Conservation (phyloP, 2,329 filamentous ascomycete genomes). For the Nemania serpens region DNA sequence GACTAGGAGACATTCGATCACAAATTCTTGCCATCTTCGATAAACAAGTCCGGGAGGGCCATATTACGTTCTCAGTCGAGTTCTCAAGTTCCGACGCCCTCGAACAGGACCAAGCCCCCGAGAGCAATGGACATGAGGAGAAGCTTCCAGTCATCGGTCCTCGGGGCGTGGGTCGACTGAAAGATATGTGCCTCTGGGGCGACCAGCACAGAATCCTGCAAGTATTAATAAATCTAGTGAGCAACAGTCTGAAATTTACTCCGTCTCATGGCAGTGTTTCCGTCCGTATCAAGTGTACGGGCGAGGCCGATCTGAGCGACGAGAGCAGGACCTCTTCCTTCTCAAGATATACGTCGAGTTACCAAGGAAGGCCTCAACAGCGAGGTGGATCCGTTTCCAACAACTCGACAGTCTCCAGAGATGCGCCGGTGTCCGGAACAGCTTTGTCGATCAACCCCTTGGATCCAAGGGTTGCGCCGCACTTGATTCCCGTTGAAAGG, state of each 20-base stretch:
- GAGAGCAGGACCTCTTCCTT: slow-evolving; percentile 58
- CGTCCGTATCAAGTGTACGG: slow-evolving; percentile 74
- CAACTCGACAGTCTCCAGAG: slow-evolving; percentile 56
- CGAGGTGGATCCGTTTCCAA: slow-evolving; percentile 55
- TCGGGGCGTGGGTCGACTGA: slow-evolving; percentile 68
- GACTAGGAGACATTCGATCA: slow-evolving; percentile 79
- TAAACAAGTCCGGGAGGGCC: slow-evolving; percentile 81
- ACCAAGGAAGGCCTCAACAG: slow-evolving; percentile 49
- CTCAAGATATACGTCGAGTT: slow-evolving; percentile 50
- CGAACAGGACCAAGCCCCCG: slow-evolving; percentile 40
- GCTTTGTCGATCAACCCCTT: slow-evolving; percentile 67
- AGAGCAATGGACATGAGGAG: slow-evolving; percentile 42
- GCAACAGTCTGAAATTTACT: slow-evolving; percentile 91
- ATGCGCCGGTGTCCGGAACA: slow-evolving; percentile 47
- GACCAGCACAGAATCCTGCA: slow-evolving; percentile 90
- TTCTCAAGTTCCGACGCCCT: slow-evolving; percentile 64
- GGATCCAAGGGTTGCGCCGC: slow-evolving; percentile 57
- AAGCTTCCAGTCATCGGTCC: slow-evolving; percentile 65
- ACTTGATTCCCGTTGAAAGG: slow-evolving; percentile 57
- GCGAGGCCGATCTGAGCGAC: slow-evolving; percentile 56
- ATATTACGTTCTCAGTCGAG: slow-evolving; percentile 73
- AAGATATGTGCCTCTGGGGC: slow-evolving; percentile 90
- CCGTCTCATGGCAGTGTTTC: slow-evolving; percentile 75
- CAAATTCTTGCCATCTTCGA: slow-evolving; percentile 88
- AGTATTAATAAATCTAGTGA: slow-evolving; percentile 91